Percentiles rank a stretch among this genome's conserved stretches.
Conservation (phyloP, 139 green algal species). For the Tetradesmus lagerheimii region DNA sequence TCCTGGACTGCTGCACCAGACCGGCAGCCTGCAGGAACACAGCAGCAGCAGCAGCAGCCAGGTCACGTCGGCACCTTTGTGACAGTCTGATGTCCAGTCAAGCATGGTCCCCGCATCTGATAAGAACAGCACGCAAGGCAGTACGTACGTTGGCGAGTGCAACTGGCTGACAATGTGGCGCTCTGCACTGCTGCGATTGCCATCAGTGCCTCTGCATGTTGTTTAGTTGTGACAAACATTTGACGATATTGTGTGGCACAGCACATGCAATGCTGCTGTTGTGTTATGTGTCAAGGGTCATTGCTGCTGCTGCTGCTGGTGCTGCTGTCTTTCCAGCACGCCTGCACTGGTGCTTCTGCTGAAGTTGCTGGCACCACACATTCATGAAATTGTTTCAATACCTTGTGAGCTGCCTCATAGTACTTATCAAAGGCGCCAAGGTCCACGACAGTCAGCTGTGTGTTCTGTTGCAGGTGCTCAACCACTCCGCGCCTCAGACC, state of each 20-base stretch:
- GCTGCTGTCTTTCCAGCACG: neutral
- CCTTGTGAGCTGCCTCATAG: neutral
- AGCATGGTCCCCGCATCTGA: too few species aligned
- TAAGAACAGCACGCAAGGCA: too few species aligned
- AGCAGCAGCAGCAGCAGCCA: neutral
- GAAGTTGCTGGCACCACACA: neutral
- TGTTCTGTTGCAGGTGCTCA: conserved; percentile 7
- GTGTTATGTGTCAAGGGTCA: neutral
- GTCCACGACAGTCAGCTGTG: neutral
- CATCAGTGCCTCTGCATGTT: too few species aligned
- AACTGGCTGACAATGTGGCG: too few species aligned
- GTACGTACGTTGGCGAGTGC: too few species aligned
- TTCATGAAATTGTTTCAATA: neutral
- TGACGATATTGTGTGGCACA: too few species aligned
- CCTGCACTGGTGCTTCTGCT: neutral
- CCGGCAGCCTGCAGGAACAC: neutral
- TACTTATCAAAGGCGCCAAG: neutral
- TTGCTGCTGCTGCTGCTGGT: conserved; percentile 12
- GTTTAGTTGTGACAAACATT: too few species aligned
- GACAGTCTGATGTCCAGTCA: too few species aligned
- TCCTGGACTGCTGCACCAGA: conserved; percentile 6
- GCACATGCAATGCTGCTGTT: neutral
- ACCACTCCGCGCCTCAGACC: neutral
- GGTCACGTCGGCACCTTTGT: too few species aligned
- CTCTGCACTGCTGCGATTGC: too few species aligned